phyloP scores from a whole-genome alignment of 2,329 filamentous ascomycete genomes.

The Colletotrichum tanaceti region DNA sequence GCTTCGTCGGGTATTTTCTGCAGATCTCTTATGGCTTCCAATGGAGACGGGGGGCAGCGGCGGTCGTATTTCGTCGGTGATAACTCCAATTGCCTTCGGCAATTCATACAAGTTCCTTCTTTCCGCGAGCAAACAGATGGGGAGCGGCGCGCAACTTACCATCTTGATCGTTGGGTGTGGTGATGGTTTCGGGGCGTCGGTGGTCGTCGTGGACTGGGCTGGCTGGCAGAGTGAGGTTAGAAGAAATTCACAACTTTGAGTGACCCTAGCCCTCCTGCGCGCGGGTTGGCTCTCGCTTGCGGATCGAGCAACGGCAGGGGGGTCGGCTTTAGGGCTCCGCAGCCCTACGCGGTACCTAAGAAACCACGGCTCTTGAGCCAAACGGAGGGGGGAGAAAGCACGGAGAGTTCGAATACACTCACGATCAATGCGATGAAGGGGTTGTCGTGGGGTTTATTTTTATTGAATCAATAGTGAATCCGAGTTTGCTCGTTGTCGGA shows the following conservation, averaged over 20 bases:
- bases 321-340: conserved; percentile 53
- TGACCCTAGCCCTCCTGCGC: conserved; percentile 47
- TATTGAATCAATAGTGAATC: not conserved
- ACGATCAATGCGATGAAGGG: not conserved
- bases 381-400: conserved; percentile 19
- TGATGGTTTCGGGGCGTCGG: conserved; percentile 65
- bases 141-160: conserved; percentile 57
- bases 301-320: conserved; percentile 47
- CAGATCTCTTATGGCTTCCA: not conserved
- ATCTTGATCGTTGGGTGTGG: conserved; percentile 67
- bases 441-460: not conserved
- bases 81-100: not conserved
- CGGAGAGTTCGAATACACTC: conserved; percentile 6
- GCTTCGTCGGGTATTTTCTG: not conserved
- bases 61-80: not conserved
- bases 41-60: conserved; percentile 4
- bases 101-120: not conserved
- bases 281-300: conserved; percentile 61
- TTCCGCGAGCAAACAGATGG: conserved; percentile 36
- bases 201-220: conserved; percentile 48
- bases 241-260: conserved; percentile 62
- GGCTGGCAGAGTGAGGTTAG: conserved; percentile 48
- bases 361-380: conserved; percentile 28
- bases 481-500: not conserved
- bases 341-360: conserved; percentile 51